phyloP scores from a whole-genome alignment of 495 filamentous ascomycete genomes.

The Penicillium silybi region DNA sequence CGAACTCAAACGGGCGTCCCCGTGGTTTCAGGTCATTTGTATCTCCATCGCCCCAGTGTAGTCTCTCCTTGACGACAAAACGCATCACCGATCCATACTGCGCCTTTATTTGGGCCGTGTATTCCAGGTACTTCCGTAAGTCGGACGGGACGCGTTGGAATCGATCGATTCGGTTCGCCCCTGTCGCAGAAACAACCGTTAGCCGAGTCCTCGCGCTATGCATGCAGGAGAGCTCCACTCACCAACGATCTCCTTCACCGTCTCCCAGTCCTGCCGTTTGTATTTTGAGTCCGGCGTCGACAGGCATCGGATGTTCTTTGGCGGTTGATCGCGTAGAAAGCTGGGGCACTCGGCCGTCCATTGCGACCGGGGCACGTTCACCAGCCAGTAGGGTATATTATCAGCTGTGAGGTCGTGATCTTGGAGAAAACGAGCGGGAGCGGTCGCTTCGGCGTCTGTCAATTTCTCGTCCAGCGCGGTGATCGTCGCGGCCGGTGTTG shows the following conservation, averaged over 20 bases:
- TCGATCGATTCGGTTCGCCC: conserved; percentile 62
- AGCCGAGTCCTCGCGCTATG: neutral
- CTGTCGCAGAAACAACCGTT: conserved; percentile 18
- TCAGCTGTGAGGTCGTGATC: conserved; percentile 5
- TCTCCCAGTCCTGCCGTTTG: conserved; percentile 54
- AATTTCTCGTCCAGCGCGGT: conserved; percentile 22
- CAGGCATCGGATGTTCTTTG: conserved; percentile 52
- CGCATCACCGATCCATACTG: conserved; percentile 69
- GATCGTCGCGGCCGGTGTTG: conserved; percentile 23
- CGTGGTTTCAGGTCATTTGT: conserved; percentile 37
- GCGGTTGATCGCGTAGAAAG: conserved; percentile 54
- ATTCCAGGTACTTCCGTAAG: conserved; percentile 67
- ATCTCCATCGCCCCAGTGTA: conserved; percentile 56
- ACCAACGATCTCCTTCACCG: conserved; percentile 60
- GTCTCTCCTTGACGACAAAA: conserved; percentile 62
- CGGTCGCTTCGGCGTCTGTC: conserved; percentile 13
- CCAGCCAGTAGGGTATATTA: conserved; percentile 68
- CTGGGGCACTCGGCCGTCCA: conserved; percentile 64
- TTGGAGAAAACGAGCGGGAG: conserved; percentile 10
- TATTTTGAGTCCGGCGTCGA: conserved; percentile 61
- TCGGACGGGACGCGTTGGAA: conserved; percentile 74
- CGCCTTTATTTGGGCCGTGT: conserved; percentile 55
- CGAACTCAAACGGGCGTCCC: conserved; percentile 46
- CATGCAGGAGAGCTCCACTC: conserved; percentile 12
- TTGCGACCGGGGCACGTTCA: conserved; percentile 63